Evolutionary conservation across 2,329 filamentous ascomycete genomes (phyloP).

Genomic region (Aspergillus quadrilineatus): DNA sequence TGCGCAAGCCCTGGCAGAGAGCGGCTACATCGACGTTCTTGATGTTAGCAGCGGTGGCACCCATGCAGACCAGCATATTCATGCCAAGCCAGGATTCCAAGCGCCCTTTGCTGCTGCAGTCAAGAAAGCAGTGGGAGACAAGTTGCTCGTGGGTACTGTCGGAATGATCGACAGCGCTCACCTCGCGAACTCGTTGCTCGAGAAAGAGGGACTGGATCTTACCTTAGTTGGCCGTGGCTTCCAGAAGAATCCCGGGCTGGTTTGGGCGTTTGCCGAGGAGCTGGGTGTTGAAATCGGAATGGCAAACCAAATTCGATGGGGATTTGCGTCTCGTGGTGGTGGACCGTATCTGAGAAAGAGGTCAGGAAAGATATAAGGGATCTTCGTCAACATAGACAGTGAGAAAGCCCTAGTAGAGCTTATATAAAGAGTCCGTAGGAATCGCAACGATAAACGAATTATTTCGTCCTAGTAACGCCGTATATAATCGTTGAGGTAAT

Average conservation of each 20-base stretch:
- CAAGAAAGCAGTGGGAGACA: conserved; percentile 69
- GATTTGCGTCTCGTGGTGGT: conserved; percentile 38
- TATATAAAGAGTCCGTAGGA: not conserved
- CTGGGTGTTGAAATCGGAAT: conserved; percentile 69
- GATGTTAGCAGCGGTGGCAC: conserved; percentile 50
- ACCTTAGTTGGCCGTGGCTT: conserved; percentile 73
- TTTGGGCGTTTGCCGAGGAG: conserved; percentile 70
- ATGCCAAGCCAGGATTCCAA: conserved; percentile 66
- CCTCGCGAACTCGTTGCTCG: conserved; percentile 63
- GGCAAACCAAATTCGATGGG: conserved; percentile 68
- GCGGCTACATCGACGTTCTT: conserved; percentile 45
- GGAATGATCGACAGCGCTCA: conserved; percentile 69
- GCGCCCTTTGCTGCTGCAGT: conserved; percentile 69
- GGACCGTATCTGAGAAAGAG: conserved; percentile 18
- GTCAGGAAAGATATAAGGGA: conserved; percentile 11
- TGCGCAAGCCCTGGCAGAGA: conserved; percentile 42
- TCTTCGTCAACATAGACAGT: not conserved
- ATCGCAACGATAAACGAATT: not conserved
- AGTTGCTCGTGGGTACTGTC: conserved; percentile 69
- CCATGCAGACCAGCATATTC: conserved; percentile 50
- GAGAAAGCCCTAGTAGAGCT: not conserved
- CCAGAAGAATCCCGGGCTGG: conserved; percentile 76
- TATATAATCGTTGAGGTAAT: not conserved
- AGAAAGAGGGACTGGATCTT: conserved; percentile 60
- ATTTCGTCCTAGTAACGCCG: not conserved